phyloP scores from a whole-genome alignment of 441 rosid species.

The Pelargonium citronellum region DNA sequence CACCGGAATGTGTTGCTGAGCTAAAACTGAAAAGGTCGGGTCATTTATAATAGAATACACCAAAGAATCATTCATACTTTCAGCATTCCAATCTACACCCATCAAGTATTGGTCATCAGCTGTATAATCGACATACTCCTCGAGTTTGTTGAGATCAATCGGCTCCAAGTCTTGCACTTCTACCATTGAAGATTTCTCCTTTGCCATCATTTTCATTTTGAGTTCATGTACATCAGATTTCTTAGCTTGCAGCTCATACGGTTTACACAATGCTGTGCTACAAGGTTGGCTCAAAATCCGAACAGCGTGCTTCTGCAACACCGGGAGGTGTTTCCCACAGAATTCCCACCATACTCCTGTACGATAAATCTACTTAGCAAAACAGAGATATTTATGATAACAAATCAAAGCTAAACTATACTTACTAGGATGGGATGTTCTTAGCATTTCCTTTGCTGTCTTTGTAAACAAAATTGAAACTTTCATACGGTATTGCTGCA shows the following conservation, averaged over 20 bases:
- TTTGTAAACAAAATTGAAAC: conserved; percentile 6
- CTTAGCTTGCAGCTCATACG: neutral
- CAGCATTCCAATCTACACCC: no score
- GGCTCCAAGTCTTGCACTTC: neutral
- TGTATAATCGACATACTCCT: neutral
- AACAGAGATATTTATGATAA: neutral
- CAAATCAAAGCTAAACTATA: neutral
- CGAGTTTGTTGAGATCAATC: neutral
- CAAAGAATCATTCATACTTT: no score
- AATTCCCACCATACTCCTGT: conserved; percentile 21
- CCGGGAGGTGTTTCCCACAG: conserved; percentile 12
- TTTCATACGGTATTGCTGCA: conserved; percentile 9
- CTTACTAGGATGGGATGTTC: conserved; percentile 20
- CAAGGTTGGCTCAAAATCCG: conserved; percentile 19
- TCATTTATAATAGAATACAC: no score
- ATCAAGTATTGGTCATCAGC: no score
- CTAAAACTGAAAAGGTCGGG: no score
- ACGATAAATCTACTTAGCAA: neutral
- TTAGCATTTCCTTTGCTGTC: conserved; percentile 3
- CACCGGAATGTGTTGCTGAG: no score
- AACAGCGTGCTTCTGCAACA: conserved; percentile 8
- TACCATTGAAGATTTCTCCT: conserved; percentile 6
- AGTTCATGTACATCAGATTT: neutral
- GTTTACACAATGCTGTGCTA: neutral
- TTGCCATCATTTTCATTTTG: conserved; percentile 5